Evolutionary conservation across 768 basidiomycete genomes (phyloP), one percentile per base, ranked within the genome.

Genomic region (Hysterangium stoloniferum): DNA sequence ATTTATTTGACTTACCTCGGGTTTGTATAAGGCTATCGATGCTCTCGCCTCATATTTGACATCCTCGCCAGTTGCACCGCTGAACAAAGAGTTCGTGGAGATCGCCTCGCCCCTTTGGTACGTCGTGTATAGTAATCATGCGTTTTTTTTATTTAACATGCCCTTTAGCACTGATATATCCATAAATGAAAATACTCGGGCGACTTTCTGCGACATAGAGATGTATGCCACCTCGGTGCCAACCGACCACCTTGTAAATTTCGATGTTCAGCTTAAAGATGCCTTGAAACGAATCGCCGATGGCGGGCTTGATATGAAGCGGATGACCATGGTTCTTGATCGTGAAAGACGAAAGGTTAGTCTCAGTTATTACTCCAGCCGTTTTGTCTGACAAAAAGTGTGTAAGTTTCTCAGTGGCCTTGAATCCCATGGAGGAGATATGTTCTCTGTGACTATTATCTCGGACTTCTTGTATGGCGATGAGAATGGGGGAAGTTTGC

Each of bases 11-110:
- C 44, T 53, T 17, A 33, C 42, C 38, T 20, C 34, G 44, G 29
- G 52, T 36, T 45, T 9, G 52, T 52, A 25, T n/a, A 41, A 49
- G 79, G 95, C 94, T 13, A 61, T 97, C 50, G 90, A 95, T 52
- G 71, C 96, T 43, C 69, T 99, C 19, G 77, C 80, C n/a, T 78
- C 77, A 24, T 99, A 99, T 62, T 71, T 99, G 24, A 93, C 92
- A 32, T 88, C 88, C 15, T 88, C 86, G 31, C 69, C 86, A 2
- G 82, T 79, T 17, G 84, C 88, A 12, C 87, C 87, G 40, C 65
- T 91, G 53, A 89, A 84, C 60, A 96, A 94, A 66, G 88, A 93
- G 65, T 96, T 86, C 55, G 75, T 98, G 35, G 96, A 99, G 66
- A 86, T 84, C 45, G 82, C 92, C 56, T 80, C 83, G 42, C 96